A percentile compares a stretch with the other conserved stretches of the same genome.
Evolutionary conservation across 768 basidiomycete genomes (phyloP).

Genomic region (Rhizopogon vinicolor): DNA sequence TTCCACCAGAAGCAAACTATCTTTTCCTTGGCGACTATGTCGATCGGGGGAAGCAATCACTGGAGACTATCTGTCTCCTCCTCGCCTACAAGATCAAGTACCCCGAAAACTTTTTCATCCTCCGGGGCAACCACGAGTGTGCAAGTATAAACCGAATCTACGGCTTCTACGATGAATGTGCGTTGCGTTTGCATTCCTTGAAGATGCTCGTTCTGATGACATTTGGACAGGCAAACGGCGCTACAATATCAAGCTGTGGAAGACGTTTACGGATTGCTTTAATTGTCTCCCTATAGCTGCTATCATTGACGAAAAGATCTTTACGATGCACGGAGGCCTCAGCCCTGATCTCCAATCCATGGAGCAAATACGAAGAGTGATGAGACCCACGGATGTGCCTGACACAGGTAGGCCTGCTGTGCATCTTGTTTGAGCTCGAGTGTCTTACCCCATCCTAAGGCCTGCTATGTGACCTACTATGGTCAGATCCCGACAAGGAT

Average conservation of each 20-base stretch:
- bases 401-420: slow-evolving; percentile 72
- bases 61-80: slow-evolving; percentile 99
- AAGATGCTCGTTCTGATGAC: slow-evolving; percentile 8
- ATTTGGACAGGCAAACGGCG: slow-evolving; percentile 84
- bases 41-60: slow-evolving; percentile 96
- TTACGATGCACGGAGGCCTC: slow-evolving; percentile 98
- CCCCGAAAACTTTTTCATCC: slow-evolving; percentile 99
- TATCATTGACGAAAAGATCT: slow-evolving; percentile 99
- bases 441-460: slow-evolving; percentile 39
- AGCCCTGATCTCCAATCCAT: slow-evolving; percentile 97
- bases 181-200: slow-evolving; percentile 26
- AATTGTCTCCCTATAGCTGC: slow-evolving; percentile 99
- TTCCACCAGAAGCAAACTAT: slow-evolving; percentile 99
- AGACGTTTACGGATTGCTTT: slow-evolving; percentile 99
- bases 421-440: background rate
- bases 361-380: slow-evolving; percentile 99
- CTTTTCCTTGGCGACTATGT: slow-evolving; percentile 99
- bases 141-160: slow-evolving; percentile 99
- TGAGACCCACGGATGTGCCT: slow-evolving; percentile 98
- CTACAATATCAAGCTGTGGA: slow-evolving; percentile 99
- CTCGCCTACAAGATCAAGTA: slow-evolving; percentile 99
- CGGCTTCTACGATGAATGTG: slow-evolving; percentile 99
- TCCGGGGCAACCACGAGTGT: slow-evolving; percentile 98
- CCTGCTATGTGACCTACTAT: slow-evolving; percentile 91
- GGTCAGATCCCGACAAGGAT: slow-evolving; percentile 99